A percentile compares a stretch with the other conserved stretches of the same genome.
phyloP scores from a whole-genome alignment of 495 filamentous ascomycete genomes.

The Parmelia sp. region DNA sequence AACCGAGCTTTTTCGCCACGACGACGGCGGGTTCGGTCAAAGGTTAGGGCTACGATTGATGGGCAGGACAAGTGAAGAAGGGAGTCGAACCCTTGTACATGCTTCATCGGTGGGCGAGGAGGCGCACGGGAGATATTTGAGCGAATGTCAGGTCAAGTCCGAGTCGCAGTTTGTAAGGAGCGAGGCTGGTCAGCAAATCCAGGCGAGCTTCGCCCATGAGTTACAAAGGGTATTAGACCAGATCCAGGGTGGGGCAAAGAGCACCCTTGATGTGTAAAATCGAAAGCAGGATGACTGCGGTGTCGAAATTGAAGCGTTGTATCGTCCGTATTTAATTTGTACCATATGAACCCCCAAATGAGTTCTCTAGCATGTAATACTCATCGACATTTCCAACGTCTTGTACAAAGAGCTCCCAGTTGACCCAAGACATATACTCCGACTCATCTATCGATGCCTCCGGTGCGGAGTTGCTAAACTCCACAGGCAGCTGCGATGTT shows the following conservation, averaged over 20 bases:
- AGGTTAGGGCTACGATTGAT: constrained; percentile 15
- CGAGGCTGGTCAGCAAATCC: constrained; percentile 33
- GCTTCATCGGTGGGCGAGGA: constrained; percentile 13
- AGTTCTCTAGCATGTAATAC: not conserved
- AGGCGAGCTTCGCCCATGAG: constrained; percentile 46
- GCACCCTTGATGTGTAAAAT: not conserved
- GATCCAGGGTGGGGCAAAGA: constrained; percentile 30
- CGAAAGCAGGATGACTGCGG: not conserved
- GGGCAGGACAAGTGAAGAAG: constrained; percentile 15
- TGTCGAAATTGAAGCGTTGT: not conserved
- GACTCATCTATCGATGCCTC: not conserved
- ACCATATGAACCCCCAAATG: not conserved
- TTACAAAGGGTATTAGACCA: constrained; percentile 39
- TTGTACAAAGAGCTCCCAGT: constrained; percentile 11
- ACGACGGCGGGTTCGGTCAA: constrained; percentile 15
- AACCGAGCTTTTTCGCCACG: constrained; percentile 23
- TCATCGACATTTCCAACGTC: constrained; percentile 1
- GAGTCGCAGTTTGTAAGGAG: constrained; percentile 32
- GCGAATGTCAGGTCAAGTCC: constrained; percentile 28
- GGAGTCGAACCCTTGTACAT: constrained; percentile 17
- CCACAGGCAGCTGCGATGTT: not conserved
- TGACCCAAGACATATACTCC: constrained; percentile 10
- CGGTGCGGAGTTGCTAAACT: not conserved
- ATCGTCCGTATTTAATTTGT: not conserved
- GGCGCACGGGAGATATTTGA: constrained; percentile 31